Base-by-base conservation (phyloP, 169 alveolate genomes). In the Eimeria falciformis region DNA sequence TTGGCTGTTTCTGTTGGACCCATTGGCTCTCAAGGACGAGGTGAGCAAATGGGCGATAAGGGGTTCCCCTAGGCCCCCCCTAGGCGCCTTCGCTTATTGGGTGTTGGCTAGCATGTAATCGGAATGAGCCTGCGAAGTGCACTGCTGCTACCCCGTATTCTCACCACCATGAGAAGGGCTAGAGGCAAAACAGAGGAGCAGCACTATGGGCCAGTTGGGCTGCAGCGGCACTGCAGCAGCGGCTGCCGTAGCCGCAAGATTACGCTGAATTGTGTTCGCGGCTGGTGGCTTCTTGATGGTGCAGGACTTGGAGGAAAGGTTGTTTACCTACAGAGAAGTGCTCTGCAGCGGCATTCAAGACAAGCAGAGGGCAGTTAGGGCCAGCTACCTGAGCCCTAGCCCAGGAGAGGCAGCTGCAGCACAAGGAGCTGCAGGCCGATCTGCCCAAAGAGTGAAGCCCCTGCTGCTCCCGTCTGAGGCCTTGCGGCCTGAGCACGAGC, bases 271-370 rank as follows among this genome's bases (percentile, higher is more conserved):
- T 62, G 73, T 18, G n/a, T 23, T 12, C 23, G 29, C 5, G 6
- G 17, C 50, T 9, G 53, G 29, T 29, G 33, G 27, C 33, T 29
- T 7, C 18, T 7, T 77, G 68, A 25, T 45, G 29, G 21, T 79
- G 53, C 73, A 79, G 88, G 88, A 12, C 33, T 17, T 79, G 56
- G 88, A 79, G 40, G 88, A 29, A 18, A 0, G 88, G 65, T 55
- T 79, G 21, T 3, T 43, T 25, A 79, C 88, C 37, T 79, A 79
- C 75, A 79, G 65, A 18, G 88, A 79, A 79, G 73, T 79, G 1
- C 56, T 79, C 29, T 79, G 88, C 88, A 79, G 88, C 88, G 88
- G 88, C 47, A 23, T 79, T 1, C 88, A 79, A 79, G 88, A 79
- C 88, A 79, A 79, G 65, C 88, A 79, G 56, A 47, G 88, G n/a